Percentiles rank a stretch among this genome's conserved stretches.
phyloP scores from a whole-genome alignment of 1,139 yeast species.

The Casaregolazyma lundiana region DNA sequence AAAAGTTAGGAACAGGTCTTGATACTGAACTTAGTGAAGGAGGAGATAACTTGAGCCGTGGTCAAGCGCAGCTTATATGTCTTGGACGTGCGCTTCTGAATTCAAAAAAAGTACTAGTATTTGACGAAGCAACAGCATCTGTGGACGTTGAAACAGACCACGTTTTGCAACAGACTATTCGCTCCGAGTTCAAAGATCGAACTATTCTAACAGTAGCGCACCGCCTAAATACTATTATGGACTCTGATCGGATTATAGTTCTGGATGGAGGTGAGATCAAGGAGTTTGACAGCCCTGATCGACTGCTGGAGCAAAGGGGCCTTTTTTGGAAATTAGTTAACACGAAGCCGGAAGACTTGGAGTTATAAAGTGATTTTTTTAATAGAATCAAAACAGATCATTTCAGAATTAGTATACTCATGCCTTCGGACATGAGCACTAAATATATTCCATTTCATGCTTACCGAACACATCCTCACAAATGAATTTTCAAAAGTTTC shows the following conservation, averaged over 20 bases:
- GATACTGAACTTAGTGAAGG: constrained; percentile 54
- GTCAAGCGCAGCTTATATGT: constrained; percentile 74
- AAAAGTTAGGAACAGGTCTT: constrained; percentile 42
- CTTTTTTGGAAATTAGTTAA: constrained; percentile 36
- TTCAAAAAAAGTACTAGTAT: constrained; percentile 56
- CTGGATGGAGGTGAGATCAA: constrained; percentile 62
- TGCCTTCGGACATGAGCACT: background rate
- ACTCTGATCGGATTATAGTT: constrained; percentile 67
- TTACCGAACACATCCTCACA: too few relatives aligned
- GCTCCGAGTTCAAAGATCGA: constrained; percentile 55
- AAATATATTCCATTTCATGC: too few relatives aligned
- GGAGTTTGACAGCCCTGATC: constrained; percentile 65
- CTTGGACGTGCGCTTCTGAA: constrained; percentile 67
- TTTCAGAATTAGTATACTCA: background rate
- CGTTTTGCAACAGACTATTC: constrained; percentile 68
- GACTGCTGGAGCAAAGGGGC: constrained; percentile 41
- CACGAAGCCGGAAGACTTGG: background rate
- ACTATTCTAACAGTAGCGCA: constrained; percentile 82
- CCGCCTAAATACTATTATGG: constrained; percentile 75
- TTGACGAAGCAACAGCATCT: constrained; percentile 85
- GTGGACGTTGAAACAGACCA: constrained; percentile 78
- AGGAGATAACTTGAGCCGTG: constrained; percentile 69
- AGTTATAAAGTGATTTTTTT: background rate
- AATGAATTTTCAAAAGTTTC: too few relatives aligned
- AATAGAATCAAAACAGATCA: background rate